phyloP scores from a whole-genome alignment of 2,329 filamentous ascomycete genomes.

The Graphilbum fragrans region DNA sequence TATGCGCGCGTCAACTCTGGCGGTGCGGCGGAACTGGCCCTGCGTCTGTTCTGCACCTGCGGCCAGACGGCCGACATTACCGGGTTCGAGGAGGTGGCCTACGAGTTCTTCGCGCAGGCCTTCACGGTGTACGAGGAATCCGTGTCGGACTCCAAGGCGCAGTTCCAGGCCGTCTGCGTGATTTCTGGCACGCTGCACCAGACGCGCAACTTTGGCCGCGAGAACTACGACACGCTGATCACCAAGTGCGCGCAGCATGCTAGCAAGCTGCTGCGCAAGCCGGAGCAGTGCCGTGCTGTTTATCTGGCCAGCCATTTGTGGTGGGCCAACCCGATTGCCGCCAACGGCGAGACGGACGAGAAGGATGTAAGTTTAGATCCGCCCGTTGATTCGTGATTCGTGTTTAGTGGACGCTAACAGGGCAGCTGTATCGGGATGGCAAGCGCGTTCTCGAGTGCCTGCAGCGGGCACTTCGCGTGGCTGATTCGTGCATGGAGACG shows the following conservation, averaged over 20 bases:
- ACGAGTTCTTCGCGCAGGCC: slow-evolving; percentile 96
- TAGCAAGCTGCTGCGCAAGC: slow-evolving; percentile 93
- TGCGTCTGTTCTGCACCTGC: slow-evolving; percentile 82
- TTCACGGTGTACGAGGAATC: slow-evolving; percentile 98
- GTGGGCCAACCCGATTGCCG: slow-evolving; percentile 84
- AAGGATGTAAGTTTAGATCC: slow-evolving; percentile 49
- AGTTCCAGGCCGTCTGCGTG: slow-evolving; percentile 95
- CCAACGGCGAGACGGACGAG: slow-evolving; percentile 68
- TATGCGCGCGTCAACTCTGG: slow-evolving; percentile 65
- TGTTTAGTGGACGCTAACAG: background rate
- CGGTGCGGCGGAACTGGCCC: slow-evolving; percentile 73
- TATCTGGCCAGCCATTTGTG: slow-evolving; percentile 94
- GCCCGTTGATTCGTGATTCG: background rate
- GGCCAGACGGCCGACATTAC: slow-evolving; percentile 88
- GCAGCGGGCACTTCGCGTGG: slow-evolving; percentile 87
- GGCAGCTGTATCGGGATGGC: slow-evolving; percentile 88
- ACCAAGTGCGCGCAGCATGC: slow-evolving; percentile 96
- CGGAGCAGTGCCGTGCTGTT: slow-evolving; percentile 92
- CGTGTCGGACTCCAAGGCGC: slow-evolving; percentile 87
- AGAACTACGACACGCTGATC: slow-evolving; percentile 97
- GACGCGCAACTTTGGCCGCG: slow-evolving; percentile 81
- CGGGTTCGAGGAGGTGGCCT: slow-evolving; percentile 88
- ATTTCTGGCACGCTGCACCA: slow-evolving; percentile 83
- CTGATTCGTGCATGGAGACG: slow-evolving; percentile 98
- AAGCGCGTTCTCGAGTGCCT: slow-evolving; percentile 95